Conservation (phyloP, 352 stramenopile species). For the Phytophthora foliorum region DNA sequence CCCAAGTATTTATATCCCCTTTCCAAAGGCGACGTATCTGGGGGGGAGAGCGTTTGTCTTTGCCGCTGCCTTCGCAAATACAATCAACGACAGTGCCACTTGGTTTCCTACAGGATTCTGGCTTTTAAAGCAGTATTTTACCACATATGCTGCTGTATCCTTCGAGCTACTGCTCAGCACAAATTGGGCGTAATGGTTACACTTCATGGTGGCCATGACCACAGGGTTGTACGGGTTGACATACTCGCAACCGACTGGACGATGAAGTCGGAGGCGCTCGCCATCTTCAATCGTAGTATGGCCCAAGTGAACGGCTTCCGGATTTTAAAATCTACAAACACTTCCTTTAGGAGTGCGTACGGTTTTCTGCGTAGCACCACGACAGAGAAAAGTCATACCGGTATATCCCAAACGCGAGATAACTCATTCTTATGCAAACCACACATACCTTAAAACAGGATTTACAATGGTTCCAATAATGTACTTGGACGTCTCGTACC, state of each 20-base stretch:
- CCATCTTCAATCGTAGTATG: background rate
- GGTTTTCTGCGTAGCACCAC: background rate
- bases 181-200: constrained; percentile 37
- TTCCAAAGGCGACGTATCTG: background rate
- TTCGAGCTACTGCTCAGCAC: background rate
- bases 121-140: constrained; percentile 28
- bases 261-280: background rate
- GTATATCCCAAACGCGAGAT: too few species aligned
- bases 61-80: background rate
- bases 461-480: constrained; percentile 27
- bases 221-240: constrained; percentile 29
- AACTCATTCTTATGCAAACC: too few species aligned
- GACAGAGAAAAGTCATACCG: too few species aligned
- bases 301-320: background rate
- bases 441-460: constrained; percentile 27
- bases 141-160: constrained; percentile 17
- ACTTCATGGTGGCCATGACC: constrained; percentile 17
- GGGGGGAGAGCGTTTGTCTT: background rate
- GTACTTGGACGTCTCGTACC: constrained; percentile 21
- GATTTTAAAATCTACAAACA: constrained; percentile 19
- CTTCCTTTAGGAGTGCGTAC: constrained; percentile 8
- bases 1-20: background rate
- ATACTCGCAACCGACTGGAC: constrained; percentile 25
- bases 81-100: background rate
- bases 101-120: background rate